A percentile compares a stretch with the other conserved stretches of the same genome.
phyloP scores from a whole-genome alignment of 192 early-diverging fungal species.

The Pilaira anomala region DNA sequence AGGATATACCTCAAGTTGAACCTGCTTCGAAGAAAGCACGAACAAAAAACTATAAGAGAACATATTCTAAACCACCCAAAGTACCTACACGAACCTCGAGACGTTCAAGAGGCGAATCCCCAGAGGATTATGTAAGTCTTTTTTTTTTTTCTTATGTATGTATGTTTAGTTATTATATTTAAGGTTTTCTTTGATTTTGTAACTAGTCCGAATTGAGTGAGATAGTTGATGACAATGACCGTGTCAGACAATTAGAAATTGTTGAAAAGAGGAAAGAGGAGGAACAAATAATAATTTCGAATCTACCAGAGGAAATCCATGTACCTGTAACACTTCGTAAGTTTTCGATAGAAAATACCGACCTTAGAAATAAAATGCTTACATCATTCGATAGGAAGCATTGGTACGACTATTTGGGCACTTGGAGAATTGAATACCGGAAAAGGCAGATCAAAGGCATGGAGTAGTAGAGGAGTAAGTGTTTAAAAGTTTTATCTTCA shows the following conservation, averaged over 20 bases:
- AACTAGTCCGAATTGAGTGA: constrained; percentile 29
- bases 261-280: constrained; percentile 26
- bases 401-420: constrained; percentile 53
- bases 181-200: too few species aligned
- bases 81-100: constrained; percentile 16
- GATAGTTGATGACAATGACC: constrained; percentile 27
- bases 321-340: constrained; percentile 45
- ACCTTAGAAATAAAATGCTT: not conserved
- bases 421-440: constrained; percentile 41
- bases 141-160: too few species aligned
- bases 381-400: constrained; percentile 32
- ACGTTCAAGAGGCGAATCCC: constrained; percentile 26
- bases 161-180: too few species aligned
- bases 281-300: constrained; percentile 16
- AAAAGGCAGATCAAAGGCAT: constrained; percentile 39
- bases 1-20: not conserved
- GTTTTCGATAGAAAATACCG: not conserved
- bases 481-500: not conserved
- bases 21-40: constrained; percentile 1
- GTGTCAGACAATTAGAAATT: constrained; percentile 9
- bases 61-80: not conserved
- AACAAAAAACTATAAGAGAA: not conserved
- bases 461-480: constrained; percentile 51
- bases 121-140: constrained; percentile 29
- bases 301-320: constrained; percentile 24